Base-by-base conservation (phyloP, 2,329 filamentous ascomycete species). In the Beauveria caledonica region DNA sequence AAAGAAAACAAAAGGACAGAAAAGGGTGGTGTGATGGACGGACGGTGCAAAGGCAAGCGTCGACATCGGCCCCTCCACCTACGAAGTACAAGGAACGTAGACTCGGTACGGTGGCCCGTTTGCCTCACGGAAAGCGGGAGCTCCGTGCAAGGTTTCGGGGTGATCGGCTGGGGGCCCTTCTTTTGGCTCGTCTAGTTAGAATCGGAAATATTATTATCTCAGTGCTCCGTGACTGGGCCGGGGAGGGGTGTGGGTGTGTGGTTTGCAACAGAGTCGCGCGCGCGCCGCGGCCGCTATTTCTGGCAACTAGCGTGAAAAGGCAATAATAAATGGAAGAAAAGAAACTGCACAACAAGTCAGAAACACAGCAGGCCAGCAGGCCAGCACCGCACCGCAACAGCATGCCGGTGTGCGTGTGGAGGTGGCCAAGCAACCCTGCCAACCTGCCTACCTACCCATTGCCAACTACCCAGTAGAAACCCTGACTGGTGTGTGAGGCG, bases 141-240 rank as follows among this genome's bases (percentile, higher is more conserved):
- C 57, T 60, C 40, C 50, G 58, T 60, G 58, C 29, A 60, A 60
- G 58, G 58, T 49, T 60, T 61, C 60, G 60, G 60, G 53, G 46
- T 61, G 60, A 61, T 61, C 60, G 60, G 60, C 60, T 61, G 60
- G 60, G 53, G 52, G 46, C 48, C 58, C 40, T 59, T 40, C 56
- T 53, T 36, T 50, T 51, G 44, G 51, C 59, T 55, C 59, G 53
- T 60, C 53, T 55, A 60, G 53, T 51, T 56, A 39, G 25, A 60
- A 55, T 60, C 59, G 59, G 59, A 60, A 60, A 60, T 60, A 60
- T 60, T 60, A 60, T 42, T 56, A 59, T 52, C 48, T 59, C 25
- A 50, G 55, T 59, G 45, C 36, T 58, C 56, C 46, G 46, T 19
- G 23, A 29, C 48, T 36, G 27, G 40, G 46, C 48, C 57, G 40